Evolutionary conservation across 257 asterid genomes (phyloP).

Genomic region (Fraxinus anomala): DNA sequence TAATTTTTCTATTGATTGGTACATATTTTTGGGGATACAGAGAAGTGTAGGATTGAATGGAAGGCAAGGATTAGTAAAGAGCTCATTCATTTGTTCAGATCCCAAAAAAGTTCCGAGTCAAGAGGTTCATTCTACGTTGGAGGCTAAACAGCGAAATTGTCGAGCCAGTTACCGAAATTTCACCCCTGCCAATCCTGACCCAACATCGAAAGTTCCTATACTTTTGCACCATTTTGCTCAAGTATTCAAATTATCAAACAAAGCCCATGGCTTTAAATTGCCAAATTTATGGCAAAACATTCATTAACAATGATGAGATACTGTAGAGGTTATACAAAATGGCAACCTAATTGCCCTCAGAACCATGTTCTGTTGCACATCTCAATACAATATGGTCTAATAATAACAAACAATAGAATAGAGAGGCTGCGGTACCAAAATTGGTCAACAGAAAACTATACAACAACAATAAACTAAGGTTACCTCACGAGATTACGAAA

Average conservation of each 20-base stretch:
- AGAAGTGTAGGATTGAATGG: conserved; percentile 37
- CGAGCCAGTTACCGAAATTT: background rate
- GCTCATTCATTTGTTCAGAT: background rate
- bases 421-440: background rate
- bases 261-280: background rate
- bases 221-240: background rate
- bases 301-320: background rate
- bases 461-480: background rate
- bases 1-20: background rate
- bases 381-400: background rate
- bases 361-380: background rate
- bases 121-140: background rate
- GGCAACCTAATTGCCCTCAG: background rate
- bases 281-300: background rate
- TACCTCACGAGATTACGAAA: conserved; percentile 61
- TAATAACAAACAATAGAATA: background rate
- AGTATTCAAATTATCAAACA: background rate
- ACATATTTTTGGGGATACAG: conserved; percentile 26
- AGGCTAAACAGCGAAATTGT: background rate
- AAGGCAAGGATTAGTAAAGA: conserved; percentile 27
- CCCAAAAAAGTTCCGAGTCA: background rate
- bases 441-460: background rate
- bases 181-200: background rate
- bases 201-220: background rate
- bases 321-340: background rate